These are phyloP conservation scores for Tulasnella sp. DNA, from an alignment of 768 basidiomycete species.

Conservation along the genomic window DNA sequence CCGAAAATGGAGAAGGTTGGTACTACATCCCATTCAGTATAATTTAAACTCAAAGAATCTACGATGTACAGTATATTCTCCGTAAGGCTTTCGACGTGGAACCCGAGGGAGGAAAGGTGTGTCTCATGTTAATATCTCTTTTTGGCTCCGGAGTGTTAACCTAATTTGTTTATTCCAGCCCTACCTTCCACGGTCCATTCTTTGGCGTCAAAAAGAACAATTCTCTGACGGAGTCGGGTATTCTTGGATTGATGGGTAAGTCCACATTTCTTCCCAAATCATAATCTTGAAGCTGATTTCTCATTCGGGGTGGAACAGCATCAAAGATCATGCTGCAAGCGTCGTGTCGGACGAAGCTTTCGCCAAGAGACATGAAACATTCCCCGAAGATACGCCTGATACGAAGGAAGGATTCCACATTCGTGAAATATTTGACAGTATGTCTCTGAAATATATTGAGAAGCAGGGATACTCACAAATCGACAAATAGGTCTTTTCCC, in stretches of 20 bases:
- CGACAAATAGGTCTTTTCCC: conserved; percentile 57
- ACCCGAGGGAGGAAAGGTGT: conserved; percentile 57
- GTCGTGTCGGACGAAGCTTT: conserved; percentile 74
- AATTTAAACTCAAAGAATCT: background rate
- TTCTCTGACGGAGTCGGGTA: conserved; percentile 99
- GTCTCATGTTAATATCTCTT: background rate
- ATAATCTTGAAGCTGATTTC: background rate
- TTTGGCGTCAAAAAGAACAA: conserved; percentile 99
- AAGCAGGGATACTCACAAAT: background rate
- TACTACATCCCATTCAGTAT: background rate
- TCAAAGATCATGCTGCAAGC: conserved; percentile 74
- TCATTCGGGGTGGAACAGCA: conserved; percentile 32
- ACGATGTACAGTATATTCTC: conserved; percentile 62
- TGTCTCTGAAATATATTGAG: conserved; percentile 16
- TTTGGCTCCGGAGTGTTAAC: background rate
- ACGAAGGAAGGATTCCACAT: conserved; percentile 96
- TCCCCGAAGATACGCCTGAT: conserved; percentile 69
- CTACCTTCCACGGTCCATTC: conserved; percentile 84
- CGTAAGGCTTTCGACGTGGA: conserved; percentile 89
- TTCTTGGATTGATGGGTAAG: conserved; percentile 94
- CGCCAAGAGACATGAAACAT: conserved; percentile 56
- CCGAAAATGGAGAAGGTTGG: conserved; percentile 91
- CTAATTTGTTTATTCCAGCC: conserved; percentile 34
- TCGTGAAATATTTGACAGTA: conserved; percentile 81
- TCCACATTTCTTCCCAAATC: background rate